These are phyloP conservation scores for Echium plantagineum DNA, from an alignment of 257 asterid genomes.

Conservation along the genomic window DNA sequence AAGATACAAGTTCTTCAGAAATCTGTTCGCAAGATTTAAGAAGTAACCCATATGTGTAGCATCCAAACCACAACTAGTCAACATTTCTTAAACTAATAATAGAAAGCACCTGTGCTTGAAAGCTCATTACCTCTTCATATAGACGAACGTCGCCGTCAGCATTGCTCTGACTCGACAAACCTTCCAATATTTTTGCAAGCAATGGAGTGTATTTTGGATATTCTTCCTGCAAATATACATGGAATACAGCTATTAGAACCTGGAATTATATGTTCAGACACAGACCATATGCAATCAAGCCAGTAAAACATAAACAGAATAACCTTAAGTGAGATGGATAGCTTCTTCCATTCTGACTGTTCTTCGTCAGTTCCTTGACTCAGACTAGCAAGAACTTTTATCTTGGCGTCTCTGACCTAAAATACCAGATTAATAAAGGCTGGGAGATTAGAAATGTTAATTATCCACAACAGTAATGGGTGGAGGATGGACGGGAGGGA, in stretches of 20 bases:
- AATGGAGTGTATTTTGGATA: slow-evolving; percentile 81
- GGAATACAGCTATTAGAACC: neutral
- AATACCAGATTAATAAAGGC: slow-evolving; percentile 20
- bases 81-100: neutral
- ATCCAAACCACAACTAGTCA: neutral
- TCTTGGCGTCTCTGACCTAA: slow-evolving; percentile 88
- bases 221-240: slow-evolving; percentile 54
- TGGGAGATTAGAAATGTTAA: slow-evolving; percentile 4
- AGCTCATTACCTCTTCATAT: slow-evolving; percentile 52
- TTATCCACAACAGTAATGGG: neutral
- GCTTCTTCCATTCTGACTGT: slow-evolving; percentile 63
- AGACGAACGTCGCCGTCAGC: slow-evolving; percentile 53
- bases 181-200: slow-evolving; percentile 88
- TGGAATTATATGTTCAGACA: neutral
- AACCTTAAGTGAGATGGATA: slow-evolving; percentile 70
- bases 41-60: neutral
- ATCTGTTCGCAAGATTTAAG: neutral
- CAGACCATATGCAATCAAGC: neutral
- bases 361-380: slow-evolving; percentile 67
- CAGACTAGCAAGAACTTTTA: slow-evolving; percentile 65
- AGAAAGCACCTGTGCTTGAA: neutral
- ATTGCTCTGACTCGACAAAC: slow-evolving; percentile 46
- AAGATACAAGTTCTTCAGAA: neutral
- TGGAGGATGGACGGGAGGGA: neutral
- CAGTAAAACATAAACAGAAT: slow-evolving; percentile 6